Conservation (phyloP, 1,284 basidiomycete species). For the Farysia itapuensis region DNA sequence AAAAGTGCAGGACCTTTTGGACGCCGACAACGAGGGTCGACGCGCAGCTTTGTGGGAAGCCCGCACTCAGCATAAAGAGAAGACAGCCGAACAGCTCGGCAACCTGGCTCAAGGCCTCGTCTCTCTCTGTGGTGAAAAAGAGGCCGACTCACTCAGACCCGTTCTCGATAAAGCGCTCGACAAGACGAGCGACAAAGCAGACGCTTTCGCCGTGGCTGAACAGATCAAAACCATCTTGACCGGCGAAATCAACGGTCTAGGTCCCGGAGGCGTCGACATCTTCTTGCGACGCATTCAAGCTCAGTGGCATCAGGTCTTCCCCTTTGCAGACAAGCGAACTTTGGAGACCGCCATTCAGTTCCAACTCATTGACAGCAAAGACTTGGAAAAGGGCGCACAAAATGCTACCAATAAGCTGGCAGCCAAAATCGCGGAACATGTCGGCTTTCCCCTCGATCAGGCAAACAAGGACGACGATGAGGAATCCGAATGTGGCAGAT, state of each 20-base stretch:
- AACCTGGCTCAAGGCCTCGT: slow-evolving; percentile 27
- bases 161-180: slow-evolving; percentile 19
- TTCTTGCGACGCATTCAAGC: slow-evolving; percentile 34
- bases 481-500: slow-evolving; percentile 28
- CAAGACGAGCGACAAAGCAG: slow-evolving; percentile 1
- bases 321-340: slow-evolving; percentile 33
- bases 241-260: slow-evolving; percentile 27
- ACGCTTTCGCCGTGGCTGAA: slow-evolving; percentile 15
- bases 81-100: slow-evolving; percentile 39
- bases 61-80: slow-evolving; percentile 44
- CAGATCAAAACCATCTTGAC: slow-evolving; percentile 20
- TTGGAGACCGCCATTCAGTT: slow-evolving; percentile 20
- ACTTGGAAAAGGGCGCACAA: slow-evolving; percentile 12
- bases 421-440: slow-evolving; percentile 22
- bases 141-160: slow-evolving; percentile 5
- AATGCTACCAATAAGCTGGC: slow-evolving; percentile 14
- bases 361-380: slow-evolving; percentile 9
- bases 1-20: slow-evolving; percentile 18
- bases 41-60: slow-evolving; percentile 39
- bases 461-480: slow-evolving; percentile 14
- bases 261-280: slow-evolving; percentile 31
- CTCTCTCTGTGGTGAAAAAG: slow-evolving; percentile 5
- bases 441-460: slow-evolving; percentile 28
- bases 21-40: slow-evolving; percentile 31
- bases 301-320: slow-evolving; percentile 34